Percentiles rank a stretch among this genome's conserved stretches.
Conservation (phyloP, 2,329 filamentous ascomycete genomes). For the Penicillium palitans region DNA sequence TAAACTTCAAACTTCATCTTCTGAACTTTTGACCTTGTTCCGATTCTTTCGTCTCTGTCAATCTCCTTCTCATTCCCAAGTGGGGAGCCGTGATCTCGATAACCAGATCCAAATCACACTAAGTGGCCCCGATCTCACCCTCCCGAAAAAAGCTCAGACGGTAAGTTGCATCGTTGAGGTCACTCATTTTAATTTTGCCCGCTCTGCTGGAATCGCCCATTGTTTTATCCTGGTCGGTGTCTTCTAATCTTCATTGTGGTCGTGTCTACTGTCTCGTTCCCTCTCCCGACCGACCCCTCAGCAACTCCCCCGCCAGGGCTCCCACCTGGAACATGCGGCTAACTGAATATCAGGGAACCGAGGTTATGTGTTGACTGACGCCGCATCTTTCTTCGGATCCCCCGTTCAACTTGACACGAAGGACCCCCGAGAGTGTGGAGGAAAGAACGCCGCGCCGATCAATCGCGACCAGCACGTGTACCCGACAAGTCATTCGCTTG, state of each 20-base stretch:
- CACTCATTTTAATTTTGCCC: slow-evolving; percentile 19
- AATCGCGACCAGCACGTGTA: neutral
- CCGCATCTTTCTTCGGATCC: slow-evolving; percentile 8
- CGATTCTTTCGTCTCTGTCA: neutral
- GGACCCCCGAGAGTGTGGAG: slow-evolving; percentile 13
- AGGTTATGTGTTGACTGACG: slow-evolving; percentile 22
- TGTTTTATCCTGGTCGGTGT: slow-evolving; percentile 8
- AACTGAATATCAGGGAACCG: slow-evolving; percentile 9
- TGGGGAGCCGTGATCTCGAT: slow-evolving; percentile 14
- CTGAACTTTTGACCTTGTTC: neutral
- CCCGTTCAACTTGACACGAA: slow-evolving; percentile 10
- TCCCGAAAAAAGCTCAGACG: slow-evolving; percentile 22
- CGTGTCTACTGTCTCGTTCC: neutral
- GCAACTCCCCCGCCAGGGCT: neutral
- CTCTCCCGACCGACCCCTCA: slow-evolving; percentile 7
- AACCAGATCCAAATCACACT: slow-evolving; percentile 20
- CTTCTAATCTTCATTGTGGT: neutral
- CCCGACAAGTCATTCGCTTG: slow-evolving; percentile 1
- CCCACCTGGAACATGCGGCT: slow-evolving; percentile 7
- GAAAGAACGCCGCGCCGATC: slow-evolving; percentile 10
- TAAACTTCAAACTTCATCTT: neutral
- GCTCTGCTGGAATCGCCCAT: slow-evolving; percentile 1
- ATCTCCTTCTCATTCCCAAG: neutral
- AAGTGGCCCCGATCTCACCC: slow-evolving; percentile 21
- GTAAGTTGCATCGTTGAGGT: slow-evolving; percentile 7